Conservation (phyloP, 306 rosid genomes). For the Datisca glomerata region DNA sequence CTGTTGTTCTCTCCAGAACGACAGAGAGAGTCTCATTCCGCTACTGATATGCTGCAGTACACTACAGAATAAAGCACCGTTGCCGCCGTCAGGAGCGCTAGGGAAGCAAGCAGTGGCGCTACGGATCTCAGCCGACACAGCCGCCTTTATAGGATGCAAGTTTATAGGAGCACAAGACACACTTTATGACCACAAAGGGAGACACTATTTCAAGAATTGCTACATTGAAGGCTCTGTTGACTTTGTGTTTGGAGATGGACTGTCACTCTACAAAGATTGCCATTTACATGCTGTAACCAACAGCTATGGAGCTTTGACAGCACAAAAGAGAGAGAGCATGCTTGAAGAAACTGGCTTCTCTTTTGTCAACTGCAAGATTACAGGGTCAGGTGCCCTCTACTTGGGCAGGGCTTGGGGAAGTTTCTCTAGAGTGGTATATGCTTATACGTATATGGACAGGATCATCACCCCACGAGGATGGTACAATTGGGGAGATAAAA, state of each 20-base stretch:
- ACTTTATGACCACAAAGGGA: slow-evolving; percentile 51
- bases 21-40: too few relatives aligned
- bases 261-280: slow-evolving; percentile 52
- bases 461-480: slow-evolving; percentile 95
- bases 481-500: slow-evolving; percentile 97
- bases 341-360: slow-evolving; percentile 93
- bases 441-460: slow-evolving; percentile 86
- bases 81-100: slow-evolving; percentile 69
- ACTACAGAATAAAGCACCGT: slow-evolving; percentile 74
- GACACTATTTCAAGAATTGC: slow-evolving; percentile 57
- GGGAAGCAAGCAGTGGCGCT: slow-evolving; percentile 73
- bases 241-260: slow-evolving; percentile 66
- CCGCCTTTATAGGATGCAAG: slow-evolving; percentile 44
- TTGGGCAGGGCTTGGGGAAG: slow-evolving; percentile 99
- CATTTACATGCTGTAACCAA: slow-evolving; percentile 88
- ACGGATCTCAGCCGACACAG: slow-evolving; percentile 46
- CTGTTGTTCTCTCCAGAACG: too few relatives aligned
- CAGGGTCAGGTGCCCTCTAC: slow-evolving; percentile 94
- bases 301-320: slow-evolving; percentile 65
- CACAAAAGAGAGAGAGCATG: slow-evolving; percentile 73
- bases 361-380: slow-evolving; percentile 87
- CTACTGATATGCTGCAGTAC: too few relatives aligned
- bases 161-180: slow-evolving; percentile 71
- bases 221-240: slow-evolving; percentile 66
- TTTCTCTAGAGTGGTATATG: slow-evolving; percentile 81